These are phyloP conservation scores for Dothiorella sarmentorum DNA, from an alignment of 2,329 filamentous ascomycete species.

Conservation along the genomic window DNA sequence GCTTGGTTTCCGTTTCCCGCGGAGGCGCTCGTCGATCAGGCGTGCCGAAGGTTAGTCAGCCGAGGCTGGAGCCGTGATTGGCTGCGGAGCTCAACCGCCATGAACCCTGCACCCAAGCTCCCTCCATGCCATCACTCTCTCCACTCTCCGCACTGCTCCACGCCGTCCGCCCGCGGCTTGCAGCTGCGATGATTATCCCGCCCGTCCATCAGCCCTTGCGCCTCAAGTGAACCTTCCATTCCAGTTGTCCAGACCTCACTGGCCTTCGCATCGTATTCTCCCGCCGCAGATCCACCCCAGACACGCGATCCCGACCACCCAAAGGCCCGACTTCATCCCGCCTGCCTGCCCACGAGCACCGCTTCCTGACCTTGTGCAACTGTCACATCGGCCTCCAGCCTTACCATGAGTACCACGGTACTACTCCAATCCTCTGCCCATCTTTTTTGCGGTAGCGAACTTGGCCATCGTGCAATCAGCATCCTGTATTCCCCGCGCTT, in stretches of 20 bases:
- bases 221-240: background rate
- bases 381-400: background rate
- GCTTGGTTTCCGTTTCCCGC: constrained; percentile 2
- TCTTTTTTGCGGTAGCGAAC: background rate
- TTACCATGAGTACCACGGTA: background rate
- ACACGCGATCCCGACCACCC: background rate
- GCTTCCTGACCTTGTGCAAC: constrained; percentile 9
- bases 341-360: background rate
- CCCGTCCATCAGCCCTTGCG: background rate
- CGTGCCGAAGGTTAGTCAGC: constrained; percentile 4
- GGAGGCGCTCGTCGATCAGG: background rate
- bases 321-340: too few species aligned
- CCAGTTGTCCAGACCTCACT: background rate
- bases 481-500: constrained; percentile 1
- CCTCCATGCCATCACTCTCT: too few species aligned
- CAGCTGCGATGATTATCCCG: background rate
- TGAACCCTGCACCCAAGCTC: background rate
- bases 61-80: background rate
- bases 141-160: background rate
- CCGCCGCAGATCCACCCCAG: background rate
- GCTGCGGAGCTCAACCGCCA: background rate
- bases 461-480: background rate
- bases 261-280: constrained; percentile 4
- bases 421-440: background rate
- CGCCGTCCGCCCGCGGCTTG: background rate